Evolutionary conservation across 805 yeast species (phyloP).

Genomic region (Candida pini): DNA sequence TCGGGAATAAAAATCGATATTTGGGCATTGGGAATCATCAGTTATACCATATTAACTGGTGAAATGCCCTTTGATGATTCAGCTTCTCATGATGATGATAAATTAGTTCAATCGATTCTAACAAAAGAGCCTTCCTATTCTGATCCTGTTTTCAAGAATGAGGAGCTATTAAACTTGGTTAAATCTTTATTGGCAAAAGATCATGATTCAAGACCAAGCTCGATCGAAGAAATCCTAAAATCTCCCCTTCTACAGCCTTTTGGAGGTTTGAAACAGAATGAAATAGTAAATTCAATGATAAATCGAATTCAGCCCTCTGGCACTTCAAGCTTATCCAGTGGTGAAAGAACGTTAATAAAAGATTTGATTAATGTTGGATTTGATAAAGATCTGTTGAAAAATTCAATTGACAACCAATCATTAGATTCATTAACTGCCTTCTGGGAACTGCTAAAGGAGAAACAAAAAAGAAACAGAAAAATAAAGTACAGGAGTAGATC

Average conservation of each 20-base stretch:
- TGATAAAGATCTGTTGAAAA: constrained; percentile 53
- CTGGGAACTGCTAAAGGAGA: constrained; percentile 63
- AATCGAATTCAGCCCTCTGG: constrained; percentile 26
- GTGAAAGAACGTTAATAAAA: constrained; percentile 60
- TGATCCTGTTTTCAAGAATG: constrained; percentile 33
- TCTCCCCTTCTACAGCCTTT: constrained; percentile 45
- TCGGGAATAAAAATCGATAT: constrained; percentile 79
- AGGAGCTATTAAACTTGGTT: constrained; percentile 45
- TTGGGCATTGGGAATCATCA: constrained; percentile 89
- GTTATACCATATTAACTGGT: constrained; percentile 80
- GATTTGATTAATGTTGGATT: constrained; percentile 56
- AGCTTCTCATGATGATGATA: constrained; percentile 49
- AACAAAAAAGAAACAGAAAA: constrained; percentile 33
- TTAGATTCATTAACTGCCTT: constrained; percentile 71
- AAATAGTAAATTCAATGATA: constrained; percentile 32
- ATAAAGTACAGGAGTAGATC: constrained; percentile 23
- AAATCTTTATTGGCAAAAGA: constrained; percentile 56
- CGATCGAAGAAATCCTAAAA: constrained; percentile 42
- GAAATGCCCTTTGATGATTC: constrained; percentile 91
- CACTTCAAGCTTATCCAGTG: constrained; percentile 35
- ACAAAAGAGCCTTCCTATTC: constrained; percentile 58
- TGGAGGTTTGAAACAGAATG: constrained; percentile 36
- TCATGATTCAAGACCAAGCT: constrained; percentile 56
- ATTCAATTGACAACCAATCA: constrained; percentile 50
- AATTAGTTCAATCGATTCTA: constrained; percentile 52